Conservation (phyloP, 176 grass and related monocot species). For the Tillandsia leiboldiana region DNA sequence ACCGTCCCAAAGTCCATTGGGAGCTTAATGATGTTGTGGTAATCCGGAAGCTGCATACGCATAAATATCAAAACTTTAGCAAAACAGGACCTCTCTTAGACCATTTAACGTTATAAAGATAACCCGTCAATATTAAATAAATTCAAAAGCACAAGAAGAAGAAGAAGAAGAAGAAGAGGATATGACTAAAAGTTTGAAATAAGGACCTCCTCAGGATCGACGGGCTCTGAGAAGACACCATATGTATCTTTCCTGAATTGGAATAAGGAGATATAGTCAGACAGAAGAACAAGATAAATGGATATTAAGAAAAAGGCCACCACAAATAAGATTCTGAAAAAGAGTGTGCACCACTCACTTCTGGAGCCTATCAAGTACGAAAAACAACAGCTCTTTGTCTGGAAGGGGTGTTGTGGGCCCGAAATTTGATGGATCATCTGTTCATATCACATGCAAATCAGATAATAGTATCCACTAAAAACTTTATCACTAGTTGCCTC, state of each 20-base stretch:
- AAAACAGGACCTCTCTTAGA: conserved; percentile 1
- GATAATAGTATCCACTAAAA: conserved; percentile 1
- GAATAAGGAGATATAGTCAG: conserved; percentile 7
- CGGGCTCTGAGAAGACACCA: conserved; percentile 39
- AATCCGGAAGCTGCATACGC: conserved; percentile 37
- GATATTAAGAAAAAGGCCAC: background rate
- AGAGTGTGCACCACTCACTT: conserved; percentile 34
- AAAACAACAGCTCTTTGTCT: conserved; percentile 35
- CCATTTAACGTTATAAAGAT: background rate
- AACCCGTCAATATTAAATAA: background rate
- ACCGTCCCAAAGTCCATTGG: conserved; percentile 47
- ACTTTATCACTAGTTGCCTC: background rate
- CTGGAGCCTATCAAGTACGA: conserved; percentile 48
- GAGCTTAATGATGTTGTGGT: conserved; percentile 36
- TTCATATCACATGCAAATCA: conserved; percentile 22
- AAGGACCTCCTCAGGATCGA: conserved; percentile 41
- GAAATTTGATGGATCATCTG: conserved; percentile 24
- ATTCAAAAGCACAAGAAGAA: background rate
- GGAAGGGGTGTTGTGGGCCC: conserved; percentile 34
- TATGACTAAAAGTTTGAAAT: background rate
- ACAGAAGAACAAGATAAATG: conserved; percentile 1
- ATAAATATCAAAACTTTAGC: conserved; percentile 2
- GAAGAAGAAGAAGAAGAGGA: background rate
- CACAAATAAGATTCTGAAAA: background rate
- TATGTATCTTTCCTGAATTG: conserved; percentile 34